A percentile compares a stretch with the other conserved stretches of the same genome.
Conservation (phyloP, 495 filamentous ascomycete species). For the Hypoxylon fragiforme region DNA sequence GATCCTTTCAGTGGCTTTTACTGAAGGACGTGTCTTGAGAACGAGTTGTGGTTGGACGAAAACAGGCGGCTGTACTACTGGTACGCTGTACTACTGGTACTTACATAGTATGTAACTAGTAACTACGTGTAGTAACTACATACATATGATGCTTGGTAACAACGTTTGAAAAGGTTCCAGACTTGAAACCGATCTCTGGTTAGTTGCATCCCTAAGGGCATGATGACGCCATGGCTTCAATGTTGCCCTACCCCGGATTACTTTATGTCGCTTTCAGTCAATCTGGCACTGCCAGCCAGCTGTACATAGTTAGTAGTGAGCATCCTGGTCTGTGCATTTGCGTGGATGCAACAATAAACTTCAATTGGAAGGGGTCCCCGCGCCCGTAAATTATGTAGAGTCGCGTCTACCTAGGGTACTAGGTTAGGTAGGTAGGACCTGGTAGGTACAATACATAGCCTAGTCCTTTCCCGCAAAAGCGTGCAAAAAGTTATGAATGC, state of each 20-base stretch:
- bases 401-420: constrained; percentile 12
- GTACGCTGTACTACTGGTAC: not conserved
- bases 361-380: constrained; percentile 19
- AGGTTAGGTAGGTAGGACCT: too few relatives aligned
- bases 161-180: constrained; percentile 9
- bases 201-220: too few relatives aligned
- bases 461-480: too few relatives aligned
- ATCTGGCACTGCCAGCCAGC: not conserved
- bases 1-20: constrained; percentile 34
- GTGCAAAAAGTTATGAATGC: not conserved
- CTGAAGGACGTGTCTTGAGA: constrained; percentile 36
- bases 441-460: too few relatives aligned
- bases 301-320: too few relatives aligned
- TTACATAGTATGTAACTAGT: constrained; percentile 1
- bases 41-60: constrained; percentile 36
- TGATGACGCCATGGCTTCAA: constrained; percentile 11
- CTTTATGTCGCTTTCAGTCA: too few relatives aligned
- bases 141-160: not conserved
- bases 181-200: constrained; percentile 10
- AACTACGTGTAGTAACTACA: not conserved
- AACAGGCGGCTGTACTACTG: constrained; percentile 22
- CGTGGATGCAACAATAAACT: too few relatives aligned
- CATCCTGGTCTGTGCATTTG: too few relatives aligned
- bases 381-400: constrained; percentile 7
- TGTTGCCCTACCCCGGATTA: too few relatives aligned